A percentile compares a stretch with the other conserved stretches of the same genome.
Evolutionary conservation across 441 rosid species (phyloP).

Genomic region (Adansonia rubrostipa): DNA sequence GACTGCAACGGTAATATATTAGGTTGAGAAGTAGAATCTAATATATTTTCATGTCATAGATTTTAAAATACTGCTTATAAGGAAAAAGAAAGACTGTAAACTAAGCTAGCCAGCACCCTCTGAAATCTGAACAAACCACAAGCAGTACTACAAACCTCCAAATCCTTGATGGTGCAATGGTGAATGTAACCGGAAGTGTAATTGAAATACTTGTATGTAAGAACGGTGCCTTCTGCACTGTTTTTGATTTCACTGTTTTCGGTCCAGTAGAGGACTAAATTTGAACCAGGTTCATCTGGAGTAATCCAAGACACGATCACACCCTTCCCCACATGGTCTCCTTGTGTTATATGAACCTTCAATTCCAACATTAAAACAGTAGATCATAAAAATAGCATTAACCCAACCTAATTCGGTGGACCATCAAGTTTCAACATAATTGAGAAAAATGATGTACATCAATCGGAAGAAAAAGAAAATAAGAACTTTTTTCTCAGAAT

Average conservation of each 20-base stretch:
- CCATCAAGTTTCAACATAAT: background rate
- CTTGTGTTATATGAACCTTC: conserved; percentile 91
- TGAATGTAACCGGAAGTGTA: conserved; percentile 90
- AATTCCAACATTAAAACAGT: conserved; percentile 12
- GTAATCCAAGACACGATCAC: conserved; percentile 95
- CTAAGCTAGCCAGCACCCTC: background rate
- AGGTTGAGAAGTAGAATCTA: background rate
- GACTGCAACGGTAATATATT: conserved; percentile 42
- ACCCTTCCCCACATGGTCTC: conserved; percentile 72
- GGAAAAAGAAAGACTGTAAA: conserved; percentile 5
- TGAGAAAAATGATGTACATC: background rate
- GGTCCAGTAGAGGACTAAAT: conserved; percentile 68
- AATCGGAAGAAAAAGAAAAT: background rate
- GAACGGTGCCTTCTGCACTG: conserved; percentile 51
- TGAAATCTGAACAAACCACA: background rate
- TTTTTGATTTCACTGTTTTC: conserved; percentile 42
- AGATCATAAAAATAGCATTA: background rate
- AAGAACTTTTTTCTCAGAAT: background rate
- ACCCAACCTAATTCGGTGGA: conserved; percentile 3
- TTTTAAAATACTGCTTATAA: background rate
- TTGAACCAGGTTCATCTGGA: conserved; percentile 66
- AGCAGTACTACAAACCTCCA: conserved; percentile 48
- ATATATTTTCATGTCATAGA: background rate
- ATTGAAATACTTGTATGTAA: conserved; percentile 58
- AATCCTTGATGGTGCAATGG: conserved; percentile 65